Percentiles rank a stretch among this genome's conserved stretches.
Conservation (phyloP, 345 rosid species). For the Microthlaspi erraticum region DNA sequence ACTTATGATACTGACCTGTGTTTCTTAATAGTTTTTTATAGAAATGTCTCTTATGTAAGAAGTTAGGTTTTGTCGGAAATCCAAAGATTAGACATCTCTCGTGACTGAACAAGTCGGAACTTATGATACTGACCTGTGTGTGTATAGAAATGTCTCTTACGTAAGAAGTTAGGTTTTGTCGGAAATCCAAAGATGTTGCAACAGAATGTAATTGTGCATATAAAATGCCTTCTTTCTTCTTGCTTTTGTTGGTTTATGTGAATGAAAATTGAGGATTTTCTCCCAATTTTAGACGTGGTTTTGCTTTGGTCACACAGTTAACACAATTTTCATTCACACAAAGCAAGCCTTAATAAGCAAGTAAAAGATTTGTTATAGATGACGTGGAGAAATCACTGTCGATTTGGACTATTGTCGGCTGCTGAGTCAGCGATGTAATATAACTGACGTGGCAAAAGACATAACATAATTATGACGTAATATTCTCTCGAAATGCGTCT, state of each 20-base stretch:
- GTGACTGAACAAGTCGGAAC: slow-evolving; percentile 12
- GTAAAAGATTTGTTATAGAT: background rate
- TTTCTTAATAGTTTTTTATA: background rate
- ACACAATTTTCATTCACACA: no score
- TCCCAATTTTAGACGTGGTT: background rate
- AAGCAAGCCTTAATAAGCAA: no score
- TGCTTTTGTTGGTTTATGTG: slow-evolving; percentile 14
- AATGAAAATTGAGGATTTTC: background rate
- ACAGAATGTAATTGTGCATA: background rate
- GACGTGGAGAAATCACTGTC: slow-evolving; percentile 31
- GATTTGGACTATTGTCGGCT: slow-evolving; percentile 28
- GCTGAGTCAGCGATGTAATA: slow-evolving; percentile 32
- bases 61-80: slow-evolving; percentile 5
- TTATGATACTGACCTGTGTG: slow-evolving; percentile 27
- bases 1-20: slow-evolving; percentile 27
- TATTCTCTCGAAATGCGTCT: slow-evolving; percentile 41
- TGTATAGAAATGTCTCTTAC: background rate
- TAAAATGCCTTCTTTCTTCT: background rate
- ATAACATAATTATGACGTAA: slow-evolving; percentile 17
- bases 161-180: background rate
- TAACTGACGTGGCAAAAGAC: slow-evolving; percentile 23
- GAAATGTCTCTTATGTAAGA: background rate
- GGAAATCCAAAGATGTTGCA: slow-evolving; percentile 11
- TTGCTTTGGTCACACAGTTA: background rate
- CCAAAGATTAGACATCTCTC: slow-evolving; percentile 43